These are phyloP conservation scores for Tetraselmis chui DNA, from an alignment of 139 green algal genomes.

Conservation along the genomic window DNA sequence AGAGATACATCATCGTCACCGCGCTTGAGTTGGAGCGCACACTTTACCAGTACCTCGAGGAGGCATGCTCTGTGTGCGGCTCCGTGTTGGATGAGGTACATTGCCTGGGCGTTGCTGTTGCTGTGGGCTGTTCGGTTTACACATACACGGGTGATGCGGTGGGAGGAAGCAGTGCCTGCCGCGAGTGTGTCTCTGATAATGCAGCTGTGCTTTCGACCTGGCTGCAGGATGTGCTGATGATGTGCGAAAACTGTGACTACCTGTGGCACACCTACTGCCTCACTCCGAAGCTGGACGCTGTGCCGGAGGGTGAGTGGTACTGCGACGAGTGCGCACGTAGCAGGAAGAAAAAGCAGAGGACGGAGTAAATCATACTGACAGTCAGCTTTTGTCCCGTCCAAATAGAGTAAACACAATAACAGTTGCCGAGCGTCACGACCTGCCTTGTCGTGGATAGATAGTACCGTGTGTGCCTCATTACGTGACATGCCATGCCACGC, in stretches of 20 bases:
- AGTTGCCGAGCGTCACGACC: too few relatives aligned
- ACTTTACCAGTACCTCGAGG: background rate
- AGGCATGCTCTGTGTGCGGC: background rate
- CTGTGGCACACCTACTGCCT: background rate
- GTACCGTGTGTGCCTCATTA: too few relatives aligned
- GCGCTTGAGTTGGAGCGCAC: background rate
- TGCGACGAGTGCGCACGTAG: background rate
- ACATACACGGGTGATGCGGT: background rate
- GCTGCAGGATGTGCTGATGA: background rate
- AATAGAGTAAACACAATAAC: too few relatives aligned
- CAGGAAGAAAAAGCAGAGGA: too few relatives aligned
- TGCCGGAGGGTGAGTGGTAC: background rate
- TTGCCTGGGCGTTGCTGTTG: background rate
- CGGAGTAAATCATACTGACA: too few relatives aligned
- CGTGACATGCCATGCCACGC: too few relatives aligned
- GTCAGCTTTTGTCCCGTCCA: too few relatives aligned
- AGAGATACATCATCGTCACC: background rate
- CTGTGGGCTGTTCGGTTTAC: background rate
- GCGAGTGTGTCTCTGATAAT: background rate
- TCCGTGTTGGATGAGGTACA: background rate
- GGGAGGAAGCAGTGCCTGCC: background rate
- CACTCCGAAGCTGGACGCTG: background rate
- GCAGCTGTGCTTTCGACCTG: too few relatives aligned
- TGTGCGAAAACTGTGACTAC: background rate
- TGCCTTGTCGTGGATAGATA: too few relatives aligned